Conservation (phyloP, 805 yeast species). For the Hanseniaspora pseudoguilliermondii region DNA sequence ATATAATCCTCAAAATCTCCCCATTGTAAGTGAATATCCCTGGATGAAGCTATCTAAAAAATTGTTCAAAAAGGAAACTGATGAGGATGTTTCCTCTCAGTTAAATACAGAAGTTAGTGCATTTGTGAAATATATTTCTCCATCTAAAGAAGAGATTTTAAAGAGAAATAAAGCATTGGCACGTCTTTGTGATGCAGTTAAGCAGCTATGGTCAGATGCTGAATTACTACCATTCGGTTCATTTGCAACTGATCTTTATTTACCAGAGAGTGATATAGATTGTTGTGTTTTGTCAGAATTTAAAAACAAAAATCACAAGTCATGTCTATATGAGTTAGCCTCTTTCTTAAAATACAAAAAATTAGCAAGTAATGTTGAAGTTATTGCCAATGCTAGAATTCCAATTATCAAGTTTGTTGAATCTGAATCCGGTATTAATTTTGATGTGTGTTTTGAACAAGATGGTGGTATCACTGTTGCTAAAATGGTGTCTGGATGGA, state of each 20-base stretch:
- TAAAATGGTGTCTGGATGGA: slow-evolving; percentile 61
- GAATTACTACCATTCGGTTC: slow-evolving; percentile 85
- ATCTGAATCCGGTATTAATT: slow-evolving; percentile 51
- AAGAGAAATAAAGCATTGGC: slow-evolving; percentile 54
- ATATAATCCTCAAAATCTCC: slow-evolving; percentile 11
- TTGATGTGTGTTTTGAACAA: slow-evolving; percentile 84
- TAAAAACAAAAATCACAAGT: slow-evolving; percentile 47
- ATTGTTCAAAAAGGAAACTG: slow-evolving; percentile 20
- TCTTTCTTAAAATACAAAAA: slow-evolving; percentile 48
- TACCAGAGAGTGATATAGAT: slow-evolving; percentile 93
- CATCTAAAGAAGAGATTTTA: slow-evolving; percentile 59
- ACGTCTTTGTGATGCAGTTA: slow-evolving; percentile 41
- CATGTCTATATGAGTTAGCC: slow-evolving; percentile 59
- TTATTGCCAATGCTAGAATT: slow-evolving; percentile 79
- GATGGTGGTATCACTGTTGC: slow-evolving; percentile 77
- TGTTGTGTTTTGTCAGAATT: slow-evolving; percentile 64
- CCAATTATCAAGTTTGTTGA: slow-evolving; percentile 90
- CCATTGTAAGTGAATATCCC: slow-evolving; percentile 33
- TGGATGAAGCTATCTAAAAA: slow-evolving; percentile 41
- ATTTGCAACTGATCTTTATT: slow-evolving; percentile 78
- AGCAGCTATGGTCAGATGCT: slow-evolving; percentile 61
- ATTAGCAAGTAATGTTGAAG: slow-evolving; percentile 64
- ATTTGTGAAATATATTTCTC: slow-evolving; percentile 75
- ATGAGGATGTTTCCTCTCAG: slow-evolving; percentile 74
- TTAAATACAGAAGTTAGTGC: slow-evolving; percentile 73